Percentiles rank a stretch among this genome's conserved stretches.
phyloP scores from a whole-genome alignment of 2,329 filamentous ascomycete species.

The Calonectria pseudoturangicola region DNA sequence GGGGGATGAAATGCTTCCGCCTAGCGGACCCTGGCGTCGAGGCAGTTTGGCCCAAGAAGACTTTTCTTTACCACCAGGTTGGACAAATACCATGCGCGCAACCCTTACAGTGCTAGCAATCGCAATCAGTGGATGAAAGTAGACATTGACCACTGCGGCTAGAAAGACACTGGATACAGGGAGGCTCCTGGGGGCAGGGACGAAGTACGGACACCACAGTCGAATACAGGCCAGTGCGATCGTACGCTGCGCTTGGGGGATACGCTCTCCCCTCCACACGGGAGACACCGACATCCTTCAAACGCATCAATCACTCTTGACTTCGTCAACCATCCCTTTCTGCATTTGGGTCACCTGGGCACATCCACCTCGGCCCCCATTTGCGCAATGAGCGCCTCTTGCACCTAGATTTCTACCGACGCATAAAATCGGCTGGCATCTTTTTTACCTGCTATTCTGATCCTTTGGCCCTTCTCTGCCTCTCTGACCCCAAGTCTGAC shows the following conservation, averaged over 20 bases:
- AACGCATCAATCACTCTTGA: neutral
- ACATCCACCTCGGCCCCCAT: neutral
- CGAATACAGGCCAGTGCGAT: conserved; percentile 7
- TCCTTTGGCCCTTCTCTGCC: conserved; percentile 25
- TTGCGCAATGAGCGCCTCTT: conserved; percentile 41
- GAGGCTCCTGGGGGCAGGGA: conserved; percentile 10
- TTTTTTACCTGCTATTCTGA: neutral
- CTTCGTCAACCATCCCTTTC: neutral
- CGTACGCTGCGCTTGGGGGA: conserved; percentile 4
- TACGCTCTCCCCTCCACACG: conserved; percentile 8
- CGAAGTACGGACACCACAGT: conserved; percentile 6
- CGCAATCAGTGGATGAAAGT: neutral
- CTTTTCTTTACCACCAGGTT: neutral
- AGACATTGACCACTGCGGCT: neutral
- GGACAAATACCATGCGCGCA: neutral
- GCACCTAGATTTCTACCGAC: conserved; percentile 29
- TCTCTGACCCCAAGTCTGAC: conserved; percentile 4
- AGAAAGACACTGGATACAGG: conserved; percentile 3
- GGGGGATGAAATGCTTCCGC: neutral
- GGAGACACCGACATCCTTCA: neutral
- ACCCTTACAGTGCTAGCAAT: neutral
- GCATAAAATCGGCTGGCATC: neutral
- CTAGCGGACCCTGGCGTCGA: neutral
- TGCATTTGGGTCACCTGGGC: neutral
- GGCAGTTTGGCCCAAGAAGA: neutral